Evolutionary conservation across 306 rosid species (phyloP), one percentile per base, ranked within the genome.

Genomic region (Begonia loranthoides): DNA sequence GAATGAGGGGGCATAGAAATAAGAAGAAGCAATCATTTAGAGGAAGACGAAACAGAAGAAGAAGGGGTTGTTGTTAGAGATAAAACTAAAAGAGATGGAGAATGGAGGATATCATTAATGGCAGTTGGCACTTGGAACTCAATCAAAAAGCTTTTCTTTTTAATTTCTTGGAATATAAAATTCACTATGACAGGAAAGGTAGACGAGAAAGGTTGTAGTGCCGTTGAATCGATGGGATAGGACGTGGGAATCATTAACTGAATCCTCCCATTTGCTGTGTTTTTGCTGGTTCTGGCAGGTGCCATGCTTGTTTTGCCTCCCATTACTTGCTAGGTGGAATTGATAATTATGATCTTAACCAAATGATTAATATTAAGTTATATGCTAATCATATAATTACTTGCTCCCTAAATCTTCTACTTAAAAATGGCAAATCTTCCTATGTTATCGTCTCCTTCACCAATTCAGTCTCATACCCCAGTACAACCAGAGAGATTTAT

Each of bases 41-140:
- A 11, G 52, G 69, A 14, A 15, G 51, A 57, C 49, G 79, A 21
- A 49, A 75, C 60, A 60, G 75, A 66, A 17, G 67, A 54, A 15
- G 78, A 60, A 50, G 79, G 60, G 41, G 44, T 52, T 51, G 72
- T 66, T 62, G 70, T 50, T 0, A 75, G 65, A 49, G 79, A 60
- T 28, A 70, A 50, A 41, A 54, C 56, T 56, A 79, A 75, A 70
- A 70, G 78, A 53, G 76, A 62, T 41, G 84, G 65, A 40, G 78
- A 75, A 59, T 58, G 87, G 56, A 89, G 82, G 69, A 84, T 74
- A 64, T 79, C 77, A 39, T 82, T 89, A 93, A 84, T 88, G 75
- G 84, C 74, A 73, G 84, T 28, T 28, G 36, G 36, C 36, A 28
- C 36, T 4, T 28, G 36, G 36, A 7, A 28, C 79, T 79, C 70